Percentiles rank a stretch among this genome's conserved stretches.
Conservation (phyloP, 1,284 basidiomycete genomes). For the Calocybe gambosa region DNA sequence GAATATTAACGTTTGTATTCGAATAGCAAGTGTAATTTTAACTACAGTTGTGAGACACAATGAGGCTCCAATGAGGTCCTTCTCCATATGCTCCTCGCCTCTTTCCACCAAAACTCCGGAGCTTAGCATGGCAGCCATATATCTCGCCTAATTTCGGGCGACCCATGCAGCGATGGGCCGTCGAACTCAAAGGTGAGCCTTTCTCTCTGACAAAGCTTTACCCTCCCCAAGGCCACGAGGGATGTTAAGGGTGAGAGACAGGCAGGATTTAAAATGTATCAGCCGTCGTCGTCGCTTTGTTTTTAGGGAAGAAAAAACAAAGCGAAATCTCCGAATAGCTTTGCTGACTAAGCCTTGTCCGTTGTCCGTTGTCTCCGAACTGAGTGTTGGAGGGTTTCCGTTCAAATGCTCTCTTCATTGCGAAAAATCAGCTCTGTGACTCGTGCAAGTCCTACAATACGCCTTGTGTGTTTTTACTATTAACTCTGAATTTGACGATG, state of each 20-base stretch:
- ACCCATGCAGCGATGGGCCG: slow-evolving; percentile 45
- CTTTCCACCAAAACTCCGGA: slow-evolving; percentile 8
- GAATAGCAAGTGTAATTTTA: slow-evolving; percentile 6
- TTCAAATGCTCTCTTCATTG: slow-evolving; percentile 55
- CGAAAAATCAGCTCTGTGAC: slow-evolving; percentile 56
- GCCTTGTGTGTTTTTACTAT: background rate
- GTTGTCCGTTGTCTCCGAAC: slow-evolving; percentile 12
- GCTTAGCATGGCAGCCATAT: slow-evolving; percentile 31
- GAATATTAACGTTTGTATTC: slow-evolving; percentile 8
- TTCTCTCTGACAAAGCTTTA: slow-evolving; percentile 57
- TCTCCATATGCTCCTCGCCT: background rate
- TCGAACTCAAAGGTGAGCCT: slow-evolving; percentile 78
- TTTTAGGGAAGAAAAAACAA: too few species aligned
- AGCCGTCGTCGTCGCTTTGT: slow-evolving; percentile 73
- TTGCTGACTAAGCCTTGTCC: slow-evolving; percentile 34
- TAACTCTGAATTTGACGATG: slow-evolving; percentile 9
- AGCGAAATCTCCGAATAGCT: too few species aligned
- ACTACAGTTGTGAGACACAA: slow-evolving; percentile 11
- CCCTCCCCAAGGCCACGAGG: slow-evolving; percentile 29
- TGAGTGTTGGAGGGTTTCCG: background rate
- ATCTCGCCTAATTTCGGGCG: slow-evolving; percentile 71
- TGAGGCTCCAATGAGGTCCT: slow-evolving; percentile 7
- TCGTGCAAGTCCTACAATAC: slow-evolving; percentile 41
- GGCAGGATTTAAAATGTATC: slow-evolving; percentile 40
- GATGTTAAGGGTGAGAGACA: slow-evolving; percentile 62